Evolutionary conservation across 2,329 filamentous ascomycete species (phyloP), one percentile per base, ranked within the genome.

Genomic region (Xylariaceae sp.): DNA sequence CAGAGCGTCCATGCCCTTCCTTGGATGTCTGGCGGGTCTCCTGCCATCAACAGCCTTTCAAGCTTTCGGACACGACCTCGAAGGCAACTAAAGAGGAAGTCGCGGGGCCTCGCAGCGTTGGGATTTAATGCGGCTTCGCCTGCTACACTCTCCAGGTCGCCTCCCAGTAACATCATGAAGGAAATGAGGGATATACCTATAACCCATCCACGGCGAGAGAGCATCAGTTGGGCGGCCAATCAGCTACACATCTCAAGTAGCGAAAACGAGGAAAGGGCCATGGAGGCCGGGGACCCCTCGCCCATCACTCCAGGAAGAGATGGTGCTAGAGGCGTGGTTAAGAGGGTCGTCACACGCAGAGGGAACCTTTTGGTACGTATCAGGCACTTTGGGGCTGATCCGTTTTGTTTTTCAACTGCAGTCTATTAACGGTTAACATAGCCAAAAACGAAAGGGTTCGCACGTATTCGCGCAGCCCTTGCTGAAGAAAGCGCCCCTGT

Each of bases 381-480:
- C 24, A 18, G 75, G 24, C 15, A 40, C 35, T 63, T 39, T 42
- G 6, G 13, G 6, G 18, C 3, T 11, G 10, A 23, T 44, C n/a
- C 13, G 5, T 13, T 27, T 11, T 30, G n/a, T 6, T 11, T 8
- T 30, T 10, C 2, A 10, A 37, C 40, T 40, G 2, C 20, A 30
- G 20, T 36, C 37, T 52, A 44, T 43, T 61, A 32, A 64, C 53
- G 21, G 27, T 5, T 29, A 26, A 29, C n/a, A 29, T 62, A 95
- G 90, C 94, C 95, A 10, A 99, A 97, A 78, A 94, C 93, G 0
- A 96, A 96, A 74, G 92, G 88, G 0, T 99, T 99, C 71, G 92
- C 92, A 4, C 87, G 94, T 9, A 96, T 99, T 61, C 86, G 90
- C 57, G 94, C 93, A 7, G 92, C 92, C 3, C 80, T 99, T 0